Percentiles rank a stretch among this genome's conserved stretches.
phyloP scores from a whole-genome alignment of 2,329 filamentous ascomycete genomes.

The Chaetomium strumarium region DNA sequence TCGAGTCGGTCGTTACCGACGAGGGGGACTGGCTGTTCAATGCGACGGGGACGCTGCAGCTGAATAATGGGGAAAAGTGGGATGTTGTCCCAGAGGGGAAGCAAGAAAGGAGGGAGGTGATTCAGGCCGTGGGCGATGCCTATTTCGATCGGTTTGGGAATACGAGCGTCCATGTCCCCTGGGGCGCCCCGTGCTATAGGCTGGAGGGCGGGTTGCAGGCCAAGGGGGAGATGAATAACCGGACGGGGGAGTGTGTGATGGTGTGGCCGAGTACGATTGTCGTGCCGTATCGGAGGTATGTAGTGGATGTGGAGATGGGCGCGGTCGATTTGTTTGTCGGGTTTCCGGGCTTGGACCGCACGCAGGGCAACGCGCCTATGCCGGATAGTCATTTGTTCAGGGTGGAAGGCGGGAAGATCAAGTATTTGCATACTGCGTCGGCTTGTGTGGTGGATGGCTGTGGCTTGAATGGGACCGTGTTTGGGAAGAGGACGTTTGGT shows the following conservation, averaged over 20 bases:
- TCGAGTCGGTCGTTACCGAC: conserved; percentile 22
- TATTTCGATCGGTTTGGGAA: conserved; percentile 27
- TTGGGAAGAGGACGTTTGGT: conserved; percentile 5
- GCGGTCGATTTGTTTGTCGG: conserved; percentile 25
- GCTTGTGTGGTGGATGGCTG: conserved; percentile 16
- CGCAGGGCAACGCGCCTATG: conserved; percentile 16
- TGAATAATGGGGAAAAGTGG: conserved; percentile 21
- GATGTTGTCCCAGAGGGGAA: conserved; percentile 19
- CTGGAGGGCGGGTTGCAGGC: conserved; percentile 25
- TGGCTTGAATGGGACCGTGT: conserved; percentile 16
- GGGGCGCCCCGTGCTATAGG: conserved; percentile 21
- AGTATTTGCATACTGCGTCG: conserved; percentile 24
- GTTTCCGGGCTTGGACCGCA: conserved; percentile 25
- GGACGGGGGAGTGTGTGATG: conserved; percentile 14
- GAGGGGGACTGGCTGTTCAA: conserved; percentile 28
- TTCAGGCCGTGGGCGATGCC: conserved; percentile 23
- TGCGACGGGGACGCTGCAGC: conserved; percentile 21
- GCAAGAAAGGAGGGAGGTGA: conserved; percentile 15
- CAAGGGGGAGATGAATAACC: conserved; percentile 10
- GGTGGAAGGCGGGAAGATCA: conserved; percentile 25
- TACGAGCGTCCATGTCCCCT: conserved; percentile 19
- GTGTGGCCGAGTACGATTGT: conserved; percentile 19
- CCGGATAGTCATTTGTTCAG: conserved; percentile 27
- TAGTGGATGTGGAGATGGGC: conserved; percentile 26
- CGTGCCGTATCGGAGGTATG: conserved; percentile 24